A percentile compares a stretch with the other conserved stretches of the same genome.
Evolutionary conservation across 2,329 filamentous ascomycete genomes (phyloP).

Genomic region (Aspergillus sp.): DNA sequence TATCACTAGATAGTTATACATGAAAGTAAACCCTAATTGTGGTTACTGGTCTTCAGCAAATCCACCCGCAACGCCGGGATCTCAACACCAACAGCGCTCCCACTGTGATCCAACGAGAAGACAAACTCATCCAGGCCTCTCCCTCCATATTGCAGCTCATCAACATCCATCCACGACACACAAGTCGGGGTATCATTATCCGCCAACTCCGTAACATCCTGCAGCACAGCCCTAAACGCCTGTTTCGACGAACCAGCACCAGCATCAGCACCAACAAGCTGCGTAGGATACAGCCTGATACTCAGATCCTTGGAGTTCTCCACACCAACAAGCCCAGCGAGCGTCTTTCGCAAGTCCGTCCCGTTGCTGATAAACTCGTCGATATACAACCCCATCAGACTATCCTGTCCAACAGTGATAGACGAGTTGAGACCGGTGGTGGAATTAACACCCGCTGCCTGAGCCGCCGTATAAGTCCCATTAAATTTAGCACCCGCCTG

Average conservation of each 20-base stretch:
- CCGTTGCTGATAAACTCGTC: conserved; percentile 2
- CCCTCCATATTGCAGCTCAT: conserved; percentile 19
- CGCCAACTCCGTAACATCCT: conserved; percentile 23
- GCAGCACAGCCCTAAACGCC: conserved; percentile 20
- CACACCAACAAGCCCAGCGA: background rate
- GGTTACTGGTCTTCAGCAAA: too few species aligned
- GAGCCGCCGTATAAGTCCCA: background rate
- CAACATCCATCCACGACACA: conserved; percentile 27
- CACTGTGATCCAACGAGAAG: conserved; percentile 21
- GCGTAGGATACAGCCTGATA: conserved; percentile 8
- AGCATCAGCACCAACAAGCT: background rate
- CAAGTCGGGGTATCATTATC: conserved; percentile 27
- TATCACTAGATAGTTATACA: too few species aligned
- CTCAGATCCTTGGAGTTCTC: background rate
- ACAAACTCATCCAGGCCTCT: conserved; percentile 26
- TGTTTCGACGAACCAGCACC: conserved; percentile 7
- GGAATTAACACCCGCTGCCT: too few species aligned
- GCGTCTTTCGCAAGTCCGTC: conserved; percentile 1
- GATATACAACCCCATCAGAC: conserved; percentile 1
- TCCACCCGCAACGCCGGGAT: background rate
- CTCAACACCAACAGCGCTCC: conserved; percentile 22
- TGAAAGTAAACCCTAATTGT: too few species aligned
- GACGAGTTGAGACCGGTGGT: background rate
- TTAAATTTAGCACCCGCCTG: background rate
- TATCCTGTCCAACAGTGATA: background rate